Conservation (phyloP, 31 red algal genomes). For the Porphyra umbilicalis region DNA sequence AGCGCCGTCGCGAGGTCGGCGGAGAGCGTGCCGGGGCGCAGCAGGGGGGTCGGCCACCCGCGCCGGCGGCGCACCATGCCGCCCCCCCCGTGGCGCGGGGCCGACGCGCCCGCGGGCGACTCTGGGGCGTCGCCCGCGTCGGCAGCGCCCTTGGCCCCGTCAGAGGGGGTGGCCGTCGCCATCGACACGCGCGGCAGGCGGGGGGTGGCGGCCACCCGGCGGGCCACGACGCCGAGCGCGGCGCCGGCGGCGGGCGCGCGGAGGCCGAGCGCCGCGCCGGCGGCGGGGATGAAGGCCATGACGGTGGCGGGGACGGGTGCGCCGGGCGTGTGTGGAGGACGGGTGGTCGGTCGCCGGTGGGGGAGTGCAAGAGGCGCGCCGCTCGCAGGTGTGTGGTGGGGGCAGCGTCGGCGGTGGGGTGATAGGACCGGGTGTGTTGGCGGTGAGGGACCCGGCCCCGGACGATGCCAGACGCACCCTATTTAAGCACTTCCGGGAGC, state of each 20-base stretch:
- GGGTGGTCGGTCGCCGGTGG: too few relatives aligned
- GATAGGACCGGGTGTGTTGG: too few relatives aligned
- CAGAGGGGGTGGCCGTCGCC: neutral
- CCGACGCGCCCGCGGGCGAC: neutral
- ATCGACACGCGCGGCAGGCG: neutral
- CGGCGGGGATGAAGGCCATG: neutral
- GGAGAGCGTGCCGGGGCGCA: neutral
- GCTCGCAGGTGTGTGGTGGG: too few relatives aligned
- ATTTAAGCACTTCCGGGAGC: too few relatives aligned
- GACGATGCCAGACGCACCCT: too few relatives aligned
- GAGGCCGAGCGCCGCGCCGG: neutral
- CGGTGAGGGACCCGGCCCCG: too few relatives aligned
- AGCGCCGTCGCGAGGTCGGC: neutral
- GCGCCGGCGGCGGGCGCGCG: neutral
- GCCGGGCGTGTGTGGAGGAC: too few relatives aligned
- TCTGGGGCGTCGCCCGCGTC: neutral
- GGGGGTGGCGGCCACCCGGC: neutral
- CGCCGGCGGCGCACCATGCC: neutral
- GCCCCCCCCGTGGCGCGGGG: neutral
- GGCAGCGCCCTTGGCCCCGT: neutral
- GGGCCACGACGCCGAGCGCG: neutral
- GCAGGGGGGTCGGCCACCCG: neutral
- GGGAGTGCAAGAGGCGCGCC: too few relatives aligned
- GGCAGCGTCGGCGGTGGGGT: too few relatives aligned
- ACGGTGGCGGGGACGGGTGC: too few relatives aligned